Evolutionary conservation across 2,329 filamentous ascomycete genomes (phyloP).

Genomic region (Myriosclerotinia duriaeana): DNA sequence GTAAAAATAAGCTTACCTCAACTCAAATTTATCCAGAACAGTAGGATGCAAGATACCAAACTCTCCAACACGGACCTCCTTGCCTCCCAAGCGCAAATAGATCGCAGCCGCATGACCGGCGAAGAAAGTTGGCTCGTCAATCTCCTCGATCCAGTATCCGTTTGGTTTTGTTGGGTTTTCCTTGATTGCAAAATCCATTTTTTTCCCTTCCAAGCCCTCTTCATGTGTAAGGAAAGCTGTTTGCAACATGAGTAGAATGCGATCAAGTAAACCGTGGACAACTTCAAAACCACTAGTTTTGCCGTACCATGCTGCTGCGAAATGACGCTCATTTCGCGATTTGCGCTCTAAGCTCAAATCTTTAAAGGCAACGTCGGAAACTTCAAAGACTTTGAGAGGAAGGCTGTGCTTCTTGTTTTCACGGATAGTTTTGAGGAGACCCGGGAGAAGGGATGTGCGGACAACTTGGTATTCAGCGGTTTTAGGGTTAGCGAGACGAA

Average conservation of each 20-base stretch:
- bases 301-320: constrained; percentile 93
- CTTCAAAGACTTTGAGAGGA: constrained; percentile 90
- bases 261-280: constrained; percentile 90
- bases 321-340: constrained; percentile 89
- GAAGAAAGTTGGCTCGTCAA: constrained; percentile 90
- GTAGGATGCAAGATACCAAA: constrained; percentile 93
- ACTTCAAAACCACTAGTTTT: constrained; percentile 94
- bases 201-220: constrained; percentile 59
- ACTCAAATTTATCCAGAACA: constrained; percentile 89
- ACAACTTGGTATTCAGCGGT: constrained; percentile 92
- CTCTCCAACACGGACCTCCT: constrained; percentile 76
- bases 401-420: constrained; percentile 89
- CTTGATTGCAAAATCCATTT: constrained; percentile 53
- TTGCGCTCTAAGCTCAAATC: constrained; percentile 78
- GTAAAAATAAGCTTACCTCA: constrained; percentile 57
- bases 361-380: constrained; percentile 89
- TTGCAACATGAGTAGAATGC: constrained; percentile 88
- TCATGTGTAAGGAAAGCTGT: constrained; percentile 76
- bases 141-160: constrained; percentile 92
- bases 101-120: constrained; percentile 84
- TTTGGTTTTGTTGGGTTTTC: constrained; percentile 59
- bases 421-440: constrained; percentile 86
- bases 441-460: constrained; percentile 80
- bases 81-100: constrained; percentile 70
- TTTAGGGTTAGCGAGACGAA: constrained; percentile 89